Evolutionary conservation across 352 stramenopile species (phyloP).

Genomic region (Discostella stelligera): DNA sequence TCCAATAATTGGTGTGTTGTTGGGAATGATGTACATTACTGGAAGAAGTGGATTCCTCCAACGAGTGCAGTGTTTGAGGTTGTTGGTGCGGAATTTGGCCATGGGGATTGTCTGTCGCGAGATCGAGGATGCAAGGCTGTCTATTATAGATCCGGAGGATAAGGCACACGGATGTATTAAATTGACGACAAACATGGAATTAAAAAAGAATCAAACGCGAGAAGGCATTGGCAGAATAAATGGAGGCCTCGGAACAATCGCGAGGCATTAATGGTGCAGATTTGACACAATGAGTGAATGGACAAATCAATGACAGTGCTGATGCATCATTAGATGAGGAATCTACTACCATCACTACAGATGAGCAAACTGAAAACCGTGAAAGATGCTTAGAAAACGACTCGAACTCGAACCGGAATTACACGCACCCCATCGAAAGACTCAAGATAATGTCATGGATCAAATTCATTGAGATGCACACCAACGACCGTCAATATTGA

Average conservation of each 20-base stretch:
- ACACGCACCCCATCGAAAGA: no score
- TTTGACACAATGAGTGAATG: not conserved
- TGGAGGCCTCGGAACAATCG: no score
- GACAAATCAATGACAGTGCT: slow-evolving; percentile 1
- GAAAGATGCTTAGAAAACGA: no score
- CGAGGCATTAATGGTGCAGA: slow-evolving; percentile 4
- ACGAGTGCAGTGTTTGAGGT: slow-evolving; percentile 56
- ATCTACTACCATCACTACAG: not conserved
- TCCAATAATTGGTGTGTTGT: slow-evolving; percentile 42
- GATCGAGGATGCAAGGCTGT: slow-evolving; percentile 64
- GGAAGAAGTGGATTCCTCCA: slow-evolving; percentile 48
- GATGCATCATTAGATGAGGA: not conserved
- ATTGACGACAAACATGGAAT: no score
- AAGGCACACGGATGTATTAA: no score
- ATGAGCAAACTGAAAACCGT: slow-evolving; percentile 6
- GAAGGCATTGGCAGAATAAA: no score
- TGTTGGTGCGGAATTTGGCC: slow-evolving; percentile 77
- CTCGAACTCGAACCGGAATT: no score
- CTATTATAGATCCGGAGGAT: slow-evolving; percentile 82
- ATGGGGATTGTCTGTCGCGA: slow-evolving; percentile 75
- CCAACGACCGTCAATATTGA: no score
- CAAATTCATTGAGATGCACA: no score
- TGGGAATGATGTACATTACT: slow-evolving; percentile 74
- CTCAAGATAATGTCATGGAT: no score
- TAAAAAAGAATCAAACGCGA: no score